A percentile compares a stretch with the other conserved stretches of the same genome.
Evolutionary conservation across 257 asterid genomes (phyloP).

Genomic region (Penstemon barbatus): DNA sequence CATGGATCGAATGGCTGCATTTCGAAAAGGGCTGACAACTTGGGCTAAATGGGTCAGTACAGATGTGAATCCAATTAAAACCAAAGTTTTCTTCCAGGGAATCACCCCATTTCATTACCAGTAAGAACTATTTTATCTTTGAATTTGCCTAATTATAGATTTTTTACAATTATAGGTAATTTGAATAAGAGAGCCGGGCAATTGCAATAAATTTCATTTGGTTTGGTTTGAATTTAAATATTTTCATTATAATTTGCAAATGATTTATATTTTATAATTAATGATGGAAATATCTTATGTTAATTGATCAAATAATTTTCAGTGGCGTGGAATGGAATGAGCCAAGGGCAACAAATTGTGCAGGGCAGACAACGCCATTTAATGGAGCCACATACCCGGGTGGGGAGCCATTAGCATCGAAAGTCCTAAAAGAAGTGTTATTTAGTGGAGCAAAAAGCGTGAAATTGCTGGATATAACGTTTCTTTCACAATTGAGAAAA

Average conservation of each 20-base stretch:
- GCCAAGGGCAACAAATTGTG: constrained; percentile 8
- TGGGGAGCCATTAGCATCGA: background rate
- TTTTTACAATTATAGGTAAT: too few relatives aligned
- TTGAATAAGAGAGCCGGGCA: too few relatives aligned
- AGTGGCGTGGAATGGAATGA: constrained; percentile 18
- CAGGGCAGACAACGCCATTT: constrained; percentile 2
- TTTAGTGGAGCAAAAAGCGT: constrained; percentile 20
- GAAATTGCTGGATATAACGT: constrained; percentile 48
- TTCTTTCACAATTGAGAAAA: constrained; percentile 53
- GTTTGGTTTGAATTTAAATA: too few relatives aligned
- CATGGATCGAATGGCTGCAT: constrained; percentile 69
- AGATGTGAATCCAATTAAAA: constrained; percentile 39
- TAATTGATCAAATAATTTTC: background rate
- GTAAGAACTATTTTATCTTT: constrained; percentile 37
- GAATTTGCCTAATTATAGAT: too few relatives aligned
- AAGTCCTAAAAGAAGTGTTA: constrained; percentile 9
- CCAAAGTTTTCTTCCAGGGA: constrained; percentile 67
- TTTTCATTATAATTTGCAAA: too few relatives aligned
- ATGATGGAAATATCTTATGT: too few relatives aligned
- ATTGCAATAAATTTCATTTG: too few relatives aligned
- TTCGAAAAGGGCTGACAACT: constrained; percentile 42
- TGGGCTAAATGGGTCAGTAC: constrained; percentile 65
- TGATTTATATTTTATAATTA: too few relatives aligned
- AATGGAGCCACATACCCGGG: constrained; percentile 3
- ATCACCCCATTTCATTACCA: constrained; percentile 58